Evolutionary conservation across 352 stramenopile genomes (phyloP), one percentile per base, ranked within the genome.

Genomic region (Pythium rishiriense): DNA sequence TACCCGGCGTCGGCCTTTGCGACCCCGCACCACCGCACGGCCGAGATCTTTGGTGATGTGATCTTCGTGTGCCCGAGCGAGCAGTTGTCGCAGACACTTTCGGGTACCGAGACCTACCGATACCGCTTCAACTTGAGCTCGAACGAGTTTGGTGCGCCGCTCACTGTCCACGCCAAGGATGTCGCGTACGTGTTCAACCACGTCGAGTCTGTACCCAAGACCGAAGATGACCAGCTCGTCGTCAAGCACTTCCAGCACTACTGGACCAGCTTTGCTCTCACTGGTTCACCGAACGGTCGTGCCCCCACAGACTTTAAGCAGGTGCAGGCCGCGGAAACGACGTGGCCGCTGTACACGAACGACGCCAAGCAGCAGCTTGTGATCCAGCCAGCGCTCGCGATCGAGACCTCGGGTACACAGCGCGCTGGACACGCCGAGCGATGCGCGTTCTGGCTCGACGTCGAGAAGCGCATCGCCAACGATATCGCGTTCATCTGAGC

Each of bases 221-320:
- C 33, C 49, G 41, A 35, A 25, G 49, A 52, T 21, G 39, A 35
- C 2, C 42, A 14, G 15, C 29, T 26, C 4, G 43, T 66, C 19
- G 58, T 59, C 2, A 22, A 19, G n/a, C 43, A 66, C n/a, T 47
- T 66, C 24, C 48, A 59, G 22, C 43, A 43, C 28, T 66, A 48
- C 50, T 66, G 59, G 59, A 66, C 59, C 48, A 66, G 53, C 22
- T 66, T 66, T 46, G 59, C 59, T 2, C 15, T 52, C 37, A 24
- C 39, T 0, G 50, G 50, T 3, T 66, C 50, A 21, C 59, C 59
- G 1, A 66, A 58, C n/a, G 57, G 57, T 25, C 8, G 19, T 7
- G 48, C 11, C 21, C 17, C 15, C 1, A 37, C 21, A 2, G 31
- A 33, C 8, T 3, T 5, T 3, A 35, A 29, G 5, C 5, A 50